Percentiles rank a stretch among this genome's conserved stretches.
These are phyloP conservation scores for Aureobasidium musti DNA, from an alignment of 2,329 filamentous ascomycete genomes.

Conservation along the genomic window DNA sequence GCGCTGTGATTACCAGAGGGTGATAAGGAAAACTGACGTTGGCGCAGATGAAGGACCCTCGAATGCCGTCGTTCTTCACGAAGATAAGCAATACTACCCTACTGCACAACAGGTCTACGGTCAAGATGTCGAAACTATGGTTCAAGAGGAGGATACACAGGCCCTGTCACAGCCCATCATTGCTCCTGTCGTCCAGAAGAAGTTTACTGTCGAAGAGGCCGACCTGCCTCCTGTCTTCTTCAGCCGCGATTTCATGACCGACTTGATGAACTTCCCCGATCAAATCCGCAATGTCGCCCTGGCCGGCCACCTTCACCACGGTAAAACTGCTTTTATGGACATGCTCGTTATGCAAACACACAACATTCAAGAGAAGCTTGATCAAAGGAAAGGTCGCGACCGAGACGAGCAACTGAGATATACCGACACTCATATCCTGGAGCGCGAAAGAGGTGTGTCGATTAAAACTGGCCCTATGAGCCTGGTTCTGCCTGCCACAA, in stretches of 20 bases:
- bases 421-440: slow-evolving; percentile 86
- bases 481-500: slow-evolving; percentile 80
- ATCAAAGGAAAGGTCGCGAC: slow-evolving; percentile 77
- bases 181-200: slow-evolving; percentile 89
- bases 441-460: slow-evolving; percentile 85
- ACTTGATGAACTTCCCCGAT: slow-evolving; percentile 93
- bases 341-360: slow-evolving; percentile 97
- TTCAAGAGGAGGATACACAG: slow-evolving; percentile 96
- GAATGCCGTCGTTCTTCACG: slow-evolving; percentile 95
- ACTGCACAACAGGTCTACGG: slow-evolving; percentile 97
- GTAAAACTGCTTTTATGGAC: slow-evolving; percentile 97
- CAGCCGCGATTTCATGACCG: slow-evolving; percentile 88
- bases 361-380: slow-evolving; percentile 74
- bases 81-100: slow-evolving; percentile 99
- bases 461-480: slow-evolving; percentile 96
- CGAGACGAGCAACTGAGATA: slow-evolving; percentile 90
- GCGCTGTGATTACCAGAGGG: slow-evolving; percentile 33
- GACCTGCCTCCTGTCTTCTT: slow-evolving; percentile 88
- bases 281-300: slow-evolving; percentile 92
- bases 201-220: slow-evolving; percentile 89
- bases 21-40: neutral
- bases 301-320: slow-evolving; percentile 91
- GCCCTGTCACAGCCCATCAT: slow-evolving; percentile 90
- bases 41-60: slow-evolving; percentile 74
- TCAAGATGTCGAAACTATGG: slow-evolving; percentile 87